A percentile compares a stretch with the other conserved stretches of the same genome.
Conservation (phyloP, 139 green algal genomes). For the Desmodesmus armatus region DNA sequence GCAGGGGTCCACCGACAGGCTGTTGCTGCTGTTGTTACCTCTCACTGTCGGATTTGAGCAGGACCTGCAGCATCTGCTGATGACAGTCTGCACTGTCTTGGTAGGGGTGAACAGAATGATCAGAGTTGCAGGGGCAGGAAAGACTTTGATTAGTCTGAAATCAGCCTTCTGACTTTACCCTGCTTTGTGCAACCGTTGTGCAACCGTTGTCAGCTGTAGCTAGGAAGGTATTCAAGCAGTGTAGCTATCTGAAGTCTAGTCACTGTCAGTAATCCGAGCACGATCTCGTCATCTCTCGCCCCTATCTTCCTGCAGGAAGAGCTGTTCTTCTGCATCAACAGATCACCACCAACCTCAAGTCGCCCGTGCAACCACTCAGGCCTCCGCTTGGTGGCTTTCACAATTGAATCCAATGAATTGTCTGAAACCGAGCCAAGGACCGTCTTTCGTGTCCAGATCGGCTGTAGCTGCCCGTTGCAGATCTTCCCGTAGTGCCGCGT, state of each 20-base stretch:
- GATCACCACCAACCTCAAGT: no score
- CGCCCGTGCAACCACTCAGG: no score
- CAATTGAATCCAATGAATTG: background rate
- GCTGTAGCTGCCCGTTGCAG: background rate
- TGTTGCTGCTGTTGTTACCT: background rate
- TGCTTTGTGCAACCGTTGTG: background rate
- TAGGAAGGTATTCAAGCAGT: background rate
- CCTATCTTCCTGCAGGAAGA: no score
- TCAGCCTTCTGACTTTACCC: no score
- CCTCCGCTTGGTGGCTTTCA: no score
- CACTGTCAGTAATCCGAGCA: no score
- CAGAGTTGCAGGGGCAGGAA: background rate
- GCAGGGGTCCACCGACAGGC: background rate
- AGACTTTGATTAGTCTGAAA: no score
- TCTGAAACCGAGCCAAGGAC: background rate
- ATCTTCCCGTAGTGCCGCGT: background rate
- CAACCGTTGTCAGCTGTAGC: background rate
- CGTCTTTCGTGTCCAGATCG: background rate
- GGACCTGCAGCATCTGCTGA: slow-evolving; percentile 2
- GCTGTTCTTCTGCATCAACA: no score
- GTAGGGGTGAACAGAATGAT: background rate
- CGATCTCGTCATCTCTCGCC: no score
- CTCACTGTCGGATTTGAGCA: background rate
- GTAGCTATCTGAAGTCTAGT: no score
- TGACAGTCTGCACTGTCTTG: background rate